Conservation (phyloP, 495 filamentous ascomycete species). For the Astrocystis sublimbata region DNA sequence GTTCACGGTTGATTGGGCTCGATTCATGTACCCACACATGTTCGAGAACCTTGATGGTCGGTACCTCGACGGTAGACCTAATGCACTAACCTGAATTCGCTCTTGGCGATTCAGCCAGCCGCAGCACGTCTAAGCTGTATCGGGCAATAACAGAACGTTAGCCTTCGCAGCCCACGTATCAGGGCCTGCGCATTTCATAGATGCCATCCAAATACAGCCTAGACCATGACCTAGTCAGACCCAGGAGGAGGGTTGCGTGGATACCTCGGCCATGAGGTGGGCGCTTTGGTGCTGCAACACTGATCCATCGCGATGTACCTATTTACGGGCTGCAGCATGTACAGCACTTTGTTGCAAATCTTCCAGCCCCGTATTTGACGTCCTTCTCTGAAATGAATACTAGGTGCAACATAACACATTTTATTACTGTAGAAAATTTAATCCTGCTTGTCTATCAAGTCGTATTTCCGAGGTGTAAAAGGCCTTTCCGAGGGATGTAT, state of each 20-base stretch:
- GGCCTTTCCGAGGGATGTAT: no score
- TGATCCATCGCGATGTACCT: no score
- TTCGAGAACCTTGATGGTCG: slow-evolving; percentile 31
- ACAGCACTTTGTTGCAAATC: background rate
- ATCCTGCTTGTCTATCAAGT: no score
- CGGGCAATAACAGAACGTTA: background rate
- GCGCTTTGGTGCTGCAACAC: no score
- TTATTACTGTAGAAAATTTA: no score
- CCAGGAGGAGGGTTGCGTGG: background rate
- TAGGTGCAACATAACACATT: no score
- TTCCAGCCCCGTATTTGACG: no score
- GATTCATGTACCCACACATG: background rate
- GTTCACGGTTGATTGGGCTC: background rate
- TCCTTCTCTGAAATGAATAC: no score
- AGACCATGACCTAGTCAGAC: background rate
- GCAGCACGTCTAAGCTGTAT: background rate
- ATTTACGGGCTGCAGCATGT: background rate
- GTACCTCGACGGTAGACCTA: slow-evolving; percentile 2
- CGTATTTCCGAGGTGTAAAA: no score
- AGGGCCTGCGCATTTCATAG: background rate
- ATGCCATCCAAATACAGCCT: background rate
- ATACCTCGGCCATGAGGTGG: background rate
- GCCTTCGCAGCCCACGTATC: background rate
- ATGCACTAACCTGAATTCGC: background rate
- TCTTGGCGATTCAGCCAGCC: background rate